Evolutionary conservation across 2,329 filamentous ascomycete genomes (phyloP).

Genomic region (Colletotrichum tofieldiae): DNA sequence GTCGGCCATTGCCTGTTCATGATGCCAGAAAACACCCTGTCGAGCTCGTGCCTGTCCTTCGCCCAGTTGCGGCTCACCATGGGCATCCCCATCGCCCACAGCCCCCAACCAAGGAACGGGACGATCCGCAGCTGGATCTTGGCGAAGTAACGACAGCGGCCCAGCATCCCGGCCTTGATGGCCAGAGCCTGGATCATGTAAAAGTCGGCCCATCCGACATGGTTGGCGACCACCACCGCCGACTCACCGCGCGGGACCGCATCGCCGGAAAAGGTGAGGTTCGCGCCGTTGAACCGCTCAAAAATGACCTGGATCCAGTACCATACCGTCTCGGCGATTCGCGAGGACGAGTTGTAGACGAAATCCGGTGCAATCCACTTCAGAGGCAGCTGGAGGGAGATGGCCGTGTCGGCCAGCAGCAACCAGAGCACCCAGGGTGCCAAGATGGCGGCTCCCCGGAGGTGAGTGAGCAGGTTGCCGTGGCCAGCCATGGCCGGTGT

Average conservation of each 20-base stretch:
- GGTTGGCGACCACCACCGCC: constrained; percentile 73
- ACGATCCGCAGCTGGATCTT: constrained; percentile 73
- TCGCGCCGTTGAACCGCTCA: constrained; percentile 66
- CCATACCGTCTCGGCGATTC: constrained; percentile 70
- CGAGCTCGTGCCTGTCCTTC: constrained; percentile 69
- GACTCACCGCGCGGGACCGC: constrained; percentile 68
- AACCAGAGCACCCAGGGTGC: constrained; percentile 70
- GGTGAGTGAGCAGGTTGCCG: constrained; percentile 50
- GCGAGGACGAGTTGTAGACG: constrained; percentile 69
- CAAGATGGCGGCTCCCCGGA: constrained; percentile 61
- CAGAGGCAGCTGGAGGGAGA: constrained; percentile 65
- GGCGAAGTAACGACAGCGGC: constrained; percentile 74
- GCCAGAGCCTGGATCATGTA: constrained; percentile 76
- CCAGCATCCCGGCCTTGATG: constrained; percentile 69
- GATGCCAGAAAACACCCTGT: constrained; percentile 70
- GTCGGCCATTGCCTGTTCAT: constrained; percentile 68
- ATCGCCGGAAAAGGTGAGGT: constrained; percentile 69
- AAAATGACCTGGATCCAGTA: constrained; percentile 72
- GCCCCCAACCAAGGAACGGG: constrained; percentile 74
- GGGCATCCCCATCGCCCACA: constrained; percentile 77
- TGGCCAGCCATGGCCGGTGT: constrained; percentile 35
- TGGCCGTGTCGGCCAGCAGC: constrained; percentile 64
- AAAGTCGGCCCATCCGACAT: constrained; percentile 75
- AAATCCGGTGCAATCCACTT: constrained; percentile 63
- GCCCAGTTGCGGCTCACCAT: constrained; percentile 74